These are phyloP conservation scores for Botryococcus braunii DNA, from an alignment of 163 green algal species.

Conservation along the genomic window DNA sequence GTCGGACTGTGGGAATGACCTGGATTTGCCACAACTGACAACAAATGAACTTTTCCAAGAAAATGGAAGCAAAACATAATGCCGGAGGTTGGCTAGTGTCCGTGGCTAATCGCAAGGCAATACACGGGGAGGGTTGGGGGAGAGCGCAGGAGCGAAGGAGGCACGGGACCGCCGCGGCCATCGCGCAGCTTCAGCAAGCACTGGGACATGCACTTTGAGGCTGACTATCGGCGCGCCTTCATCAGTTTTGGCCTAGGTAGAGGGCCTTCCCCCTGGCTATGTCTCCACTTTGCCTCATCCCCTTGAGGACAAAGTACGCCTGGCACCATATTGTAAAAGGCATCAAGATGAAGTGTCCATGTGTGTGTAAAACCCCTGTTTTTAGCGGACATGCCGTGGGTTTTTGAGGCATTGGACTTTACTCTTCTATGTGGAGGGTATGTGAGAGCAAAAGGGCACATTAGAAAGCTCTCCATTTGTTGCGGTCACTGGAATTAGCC, in stretches of 20 bases:
- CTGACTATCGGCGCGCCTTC: slow-evolving; percentile 56
- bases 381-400: no score
- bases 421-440: no score
- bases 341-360: not conserved
- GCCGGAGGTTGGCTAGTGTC: no score
- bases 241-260: slow-evolving; percentile 42
- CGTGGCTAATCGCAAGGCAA: not conserved
- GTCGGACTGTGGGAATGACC: not conserved
- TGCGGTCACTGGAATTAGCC: no score
- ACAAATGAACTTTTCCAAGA: no score
- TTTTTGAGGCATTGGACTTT: no score
- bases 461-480: no score
- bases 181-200: slow-evolving; percentile 56
- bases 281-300: not conserved
- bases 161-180: slow-evolving; percentile 36
- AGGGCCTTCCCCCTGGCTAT: not conserved
- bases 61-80: no score
- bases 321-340: not conserved
- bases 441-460: no score
- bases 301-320: not conserved
- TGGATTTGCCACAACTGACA: not conserved
- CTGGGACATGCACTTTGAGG: slow-evolving; percentile 61
- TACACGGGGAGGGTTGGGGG: not conserved
- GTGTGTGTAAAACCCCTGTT: no score
- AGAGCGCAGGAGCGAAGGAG: slow-evolving; percentile 10